These are phyloP conservation scores for Lipomyces yamadae DNA, from an alignment of 805 yeast species.

Conservation along the genomic window DNA sequence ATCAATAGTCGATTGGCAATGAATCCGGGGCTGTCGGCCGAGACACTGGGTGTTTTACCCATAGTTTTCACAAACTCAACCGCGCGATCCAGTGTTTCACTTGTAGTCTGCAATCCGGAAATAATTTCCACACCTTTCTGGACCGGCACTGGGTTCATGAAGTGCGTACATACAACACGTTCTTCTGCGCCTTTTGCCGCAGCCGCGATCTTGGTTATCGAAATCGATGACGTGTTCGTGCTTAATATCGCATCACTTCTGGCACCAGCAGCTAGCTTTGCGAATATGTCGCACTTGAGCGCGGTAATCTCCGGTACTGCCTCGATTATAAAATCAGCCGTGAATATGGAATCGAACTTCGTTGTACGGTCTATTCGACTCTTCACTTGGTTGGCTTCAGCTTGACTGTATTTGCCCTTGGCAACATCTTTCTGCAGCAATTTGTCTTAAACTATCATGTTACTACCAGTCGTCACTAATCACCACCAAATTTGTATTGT, in stretches of 20 bases:
- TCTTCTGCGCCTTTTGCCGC: constrained; percentile 50
- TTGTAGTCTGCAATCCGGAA: constrained; percentile 50
- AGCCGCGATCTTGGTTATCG: constrained; percentile 52
- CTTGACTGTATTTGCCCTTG: constrained; percentile 46
- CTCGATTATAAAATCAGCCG: constrained; percentile 50
- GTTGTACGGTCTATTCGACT: constrained; percentile 40
- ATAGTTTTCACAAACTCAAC: constrained; percentile 44
- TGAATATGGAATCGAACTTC: constrained; percentile 39
- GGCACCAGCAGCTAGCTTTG: constrained; percentile 44
- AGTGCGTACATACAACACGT: constrained; percentile 51
- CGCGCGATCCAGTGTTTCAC: constrained; percentile 45
- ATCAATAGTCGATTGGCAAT: constrained; percentile 51
- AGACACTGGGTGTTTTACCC: constrained; percentile 49
- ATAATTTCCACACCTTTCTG: constrained; percentile 53
- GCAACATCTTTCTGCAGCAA: constrained; percentile 48
- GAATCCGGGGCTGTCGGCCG: constrained; percentile 52
- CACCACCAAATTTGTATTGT: neutral
- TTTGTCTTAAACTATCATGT: constrained; percentile 39
- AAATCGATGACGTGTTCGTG: constrained; percentile 52
- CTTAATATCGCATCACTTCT: constrained; percentile 46
- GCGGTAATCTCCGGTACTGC: constrained; percentile 52
- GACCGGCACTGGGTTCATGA: constrained; percentile 55
- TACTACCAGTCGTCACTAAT: neutral
- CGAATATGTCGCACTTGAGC: constrained; percentile 47
- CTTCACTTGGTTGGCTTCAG: constrained; percentile 43